Base-by-base conservation (phyloP, 2,329 filamentous ascomycete genomes). In the Penicillium decumbens region DNA sequence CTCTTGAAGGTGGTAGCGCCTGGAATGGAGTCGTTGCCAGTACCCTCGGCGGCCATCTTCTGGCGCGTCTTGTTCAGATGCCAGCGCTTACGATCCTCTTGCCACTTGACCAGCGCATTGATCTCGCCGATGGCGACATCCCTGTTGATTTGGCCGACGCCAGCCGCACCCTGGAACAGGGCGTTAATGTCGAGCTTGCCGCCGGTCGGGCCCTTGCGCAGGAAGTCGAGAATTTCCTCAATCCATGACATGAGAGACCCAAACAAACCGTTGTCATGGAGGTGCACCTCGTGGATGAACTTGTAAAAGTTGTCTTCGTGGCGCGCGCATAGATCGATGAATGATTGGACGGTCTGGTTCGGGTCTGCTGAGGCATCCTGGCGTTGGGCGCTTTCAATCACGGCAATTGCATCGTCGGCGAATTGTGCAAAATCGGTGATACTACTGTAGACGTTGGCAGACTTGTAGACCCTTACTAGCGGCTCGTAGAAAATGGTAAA, bases 401-500 rank as follows among this genome's bases (percentile, higher is more conserved):
- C 89, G 64, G 83, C 80, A 60, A 97, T 95, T 67, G 91, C 88
- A 68, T 98, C 93, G 64, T 96, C 90, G 45, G 93, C 83, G 62
- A 98, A 98, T 33, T 84, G 78, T 0, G 92, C 88, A 73, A 98
- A 97, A 70, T 98, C 93, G 0, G 92, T 97, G 52, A 98, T 92
- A 65, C 88, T 95, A 75, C 84, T 93, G 77, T 97, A 97, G 24
- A 98, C 92, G 62, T 97, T 98, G 57, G 93, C 93, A 18, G 91
- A 95, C 73, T 97, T 98, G 78, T 98, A 98, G 0, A 98, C 93
- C 41, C 93, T 82, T 13, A 98, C 89, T 20, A 98, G 83, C 0
- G 93, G 93, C 67, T 98, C 93, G 72, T 98, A 98, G 75, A 98
- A 98, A 66, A 98, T 97, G 29, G 90, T 95, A 69, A 98, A 97